Percentiles rank a stretch among this genome's conserved stretches.
Conservation (phyloP, 192 early-diverging fungal genomes). For the Coemansia erecta region DNA sequence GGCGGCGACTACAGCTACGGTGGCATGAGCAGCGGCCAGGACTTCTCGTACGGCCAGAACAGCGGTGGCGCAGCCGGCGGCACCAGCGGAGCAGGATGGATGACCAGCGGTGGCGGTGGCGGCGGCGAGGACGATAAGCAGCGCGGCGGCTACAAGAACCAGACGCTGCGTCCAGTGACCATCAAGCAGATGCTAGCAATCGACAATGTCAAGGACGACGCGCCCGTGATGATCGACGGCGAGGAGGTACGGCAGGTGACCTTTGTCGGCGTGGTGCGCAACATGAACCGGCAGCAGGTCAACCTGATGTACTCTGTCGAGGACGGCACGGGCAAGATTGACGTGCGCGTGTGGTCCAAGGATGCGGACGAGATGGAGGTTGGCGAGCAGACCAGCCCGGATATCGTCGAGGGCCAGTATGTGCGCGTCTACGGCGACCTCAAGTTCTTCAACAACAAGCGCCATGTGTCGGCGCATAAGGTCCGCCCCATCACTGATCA, state of each 20-base stretch:
- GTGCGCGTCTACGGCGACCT: conserved; percentile 73
- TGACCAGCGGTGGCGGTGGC: conserved; percentile 8
- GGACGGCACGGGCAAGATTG: conserved; percentile 78
- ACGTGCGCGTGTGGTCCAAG: conserved; percentile 65
- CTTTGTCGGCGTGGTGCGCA: conserved; percentile 69
- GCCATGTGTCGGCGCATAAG: conserved; percentile 53
- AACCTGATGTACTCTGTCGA: conserved; percentile 69
- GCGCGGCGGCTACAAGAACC: conserved; percentile 52
- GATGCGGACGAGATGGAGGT: conserved; percentile 12
- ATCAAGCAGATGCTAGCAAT: conserved; percentile 70
- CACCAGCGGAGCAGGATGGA: conserved; percentile 16
- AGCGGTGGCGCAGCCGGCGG: conserved; percentile 27
- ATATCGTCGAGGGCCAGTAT: conserved; percentile 54
- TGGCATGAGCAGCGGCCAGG: conserved; percentile 19
- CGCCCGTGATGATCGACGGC: conserved; percentile 65
- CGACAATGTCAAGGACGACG: conserved; percentile 54
- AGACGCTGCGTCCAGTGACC: conserved; percentile 78
- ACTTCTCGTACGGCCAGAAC: conserved; percentile 20
- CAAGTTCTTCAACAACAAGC: conserved; percentile 60
- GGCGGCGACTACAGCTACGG: conserved; percentile 17
- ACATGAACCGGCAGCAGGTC: conserved; percentile 56
- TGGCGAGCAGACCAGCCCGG: conserved; percentile 16
- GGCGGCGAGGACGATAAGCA: conserved; percentile 39
- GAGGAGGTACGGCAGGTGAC: conserved; percentile 69
- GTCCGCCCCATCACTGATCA: conserved; percentile 65